Evolutionary conservation across 2,329 filamentous ascomycete species (phyloP), one percentile per base, ranked within the genome.

Genomic region (Gyromitra esculenta): DNA sequence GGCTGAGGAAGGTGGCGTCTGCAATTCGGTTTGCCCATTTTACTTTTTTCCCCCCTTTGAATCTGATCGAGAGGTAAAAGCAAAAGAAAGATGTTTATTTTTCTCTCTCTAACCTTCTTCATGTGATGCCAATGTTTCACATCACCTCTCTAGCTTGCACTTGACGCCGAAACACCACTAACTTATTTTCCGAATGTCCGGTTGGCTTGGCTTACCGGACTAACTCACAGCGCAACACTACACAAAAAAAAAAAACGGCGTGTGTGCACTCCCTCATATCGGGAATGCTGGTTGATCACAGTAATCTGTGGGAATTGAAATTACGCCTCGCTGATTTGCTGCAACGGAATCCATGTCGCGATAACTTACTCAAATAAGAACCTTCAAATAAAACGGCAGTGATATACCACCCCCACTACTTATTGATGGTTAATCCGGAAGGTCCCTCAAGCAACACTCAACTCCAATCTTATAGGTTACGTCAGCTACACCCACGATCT

Each of bases 351-450:
- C 39, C 65, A 25, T 75, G 65, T n/a, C 25, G 8, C 7, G 31
- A 43, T 52, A 70, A 21, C 21, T 57, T 8, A 45, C 43, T 37
- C 37, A 21, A 43, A n/a, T 56, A 56, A 45, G 18, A 35, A 50
- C 43, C 43, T 45, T 62, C 37, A 21, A 52, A 18, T 52, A 52
- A 52, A 15, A 13, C 25, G 41, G 7, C 9, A 45, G 41, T 45
- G 41, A 45, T 45, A 59, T n/a, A 59, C 56, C 25, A 13, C 25
- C 8, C n/a, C 56, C 63, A 59, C 37, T 54, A 62, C 52, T 31
- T 31, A 31, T 4, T 31, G 63, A 60, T 2, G 39, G 57, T 75
- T 56, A 50, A 71, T 75, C 21, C 35, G 66, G 72, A 75, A 75
- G 72, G 72, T 70, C 57, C 25, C 13, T 56, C 48, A 43, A 60